phyloP scores from a whole-genome alignment of 108 stramenopile species.

The Cyclotella kingstonii region DNA sequence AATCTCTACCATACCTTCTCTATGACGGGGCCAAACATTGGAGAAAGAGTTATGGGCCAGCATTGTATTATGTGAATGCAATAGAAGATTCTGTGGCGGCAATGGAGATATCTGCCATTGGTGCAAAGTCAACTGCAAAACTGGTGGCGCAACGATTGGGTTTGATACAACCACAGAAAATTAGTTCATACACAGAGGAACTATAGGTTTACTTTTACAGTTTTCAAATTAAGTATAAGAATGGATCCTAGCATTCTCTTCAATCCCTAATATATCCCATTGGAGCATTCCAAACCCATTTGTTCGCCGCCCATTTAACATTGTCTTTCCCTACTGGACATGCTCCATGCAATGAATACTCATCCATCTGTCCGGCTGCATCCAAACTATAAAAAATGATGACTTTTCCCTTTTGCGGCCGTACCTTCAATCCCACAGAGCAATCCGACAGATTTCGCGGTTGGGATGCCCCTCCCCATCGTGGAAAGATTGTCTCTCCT shows the following conservation, averaged over 20 bases:
- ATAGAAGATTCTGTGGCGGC: slow-evolving; percentile 69
- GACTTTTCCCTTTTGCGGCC: slow-evolving; percentile 76
- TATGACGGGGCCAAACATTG: slow-evolving; percentile 62
- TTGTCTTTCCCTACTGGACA: slow-evolving; percentile 84
- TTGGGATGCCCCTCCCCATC: slow-evolving; percentile 22
- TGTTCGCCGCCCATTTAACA: slow-evolving; percentile 90
- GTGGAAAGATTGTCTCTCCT: slow-evolving; percentile 69
- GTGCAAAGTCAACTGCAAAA: slow-evolving; percentile 76
- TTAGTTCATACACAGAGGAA: slow-evolving; percentile 9
- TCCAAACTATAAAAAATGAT: slow-evolving; percentile 80
- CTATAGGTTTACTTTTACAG: no score
- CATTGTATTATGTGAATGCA: slow-evolving; percentile 75
- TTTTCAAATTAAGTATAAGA: no score
- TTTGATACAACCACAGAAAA: slow-evolving; percentile 15
- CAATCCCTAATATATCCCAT: slow-evolving; percentile 32
- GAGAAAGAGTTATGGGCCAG: slow-evolving; percentile 42
- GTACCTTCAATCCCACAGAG: slow-evolving; percentile 58
- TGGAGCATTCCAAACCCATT: slow-evolving; percentile 87
- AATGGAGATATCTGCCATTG: slow-evolving; percentile 74
- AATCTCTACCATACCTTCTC: slow-evolving; percentile 53
- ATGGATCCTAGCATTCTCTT: not conserved
- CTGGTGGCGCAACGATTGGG: slow-evolving; percentile 66
- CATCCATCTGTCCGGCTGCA: slow-evolving; percentile 58
- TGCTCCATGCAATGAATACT: slow-evolving; percentile 78
- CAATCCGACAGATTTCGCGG: slow-evolving; percentile 24